Evolutionary conservation across 1,284 basidiomycete species (phyloP).

Genomic region (Fomitopsis schrenkii): DNA sequence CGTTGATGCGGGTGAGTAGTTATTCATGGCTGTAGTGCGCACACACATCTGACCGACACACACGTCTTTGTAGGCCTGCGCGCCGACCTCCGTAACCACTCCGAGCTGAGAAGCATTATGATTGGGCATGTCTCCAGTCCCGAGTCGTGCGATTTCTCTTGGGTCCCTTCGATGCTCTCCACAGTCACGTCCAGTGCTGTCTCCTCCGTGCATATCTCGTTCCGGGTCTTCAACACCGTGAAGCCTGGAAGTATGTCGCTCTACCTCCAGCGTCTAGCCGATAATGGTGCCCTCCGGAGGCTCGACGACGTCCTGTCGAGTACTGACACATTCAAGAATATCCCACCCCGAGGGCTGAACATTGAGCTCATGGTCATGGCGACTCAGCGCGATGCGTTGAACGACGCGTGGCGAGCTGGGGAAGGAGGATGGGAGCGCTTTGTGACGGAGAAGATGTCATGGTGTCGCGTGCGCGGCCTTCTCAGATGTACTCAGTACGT

Average conservation of each 20-base stretch:
- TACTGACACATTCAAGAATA: not conserved
- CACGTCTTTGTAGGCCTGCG: not conserved
- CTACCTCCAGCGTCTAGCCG: not conserved
- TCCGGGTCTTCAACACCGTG: not conserved
- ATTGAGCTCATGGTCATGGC: not conserved
- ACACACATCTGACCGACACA: not conserved
- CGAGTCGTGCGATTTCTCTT: not conserved
- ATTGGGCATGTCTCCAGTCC: not conserved
- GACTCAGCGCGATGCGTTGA: not conserved
- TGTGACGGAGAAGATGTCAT: not conserved
- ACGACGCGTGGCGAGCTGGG: not conserved
- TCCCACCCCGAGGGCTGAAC: not conserved
- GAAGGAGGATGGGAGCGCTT: not conserved
- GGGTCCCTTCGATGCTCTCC: not conserved
- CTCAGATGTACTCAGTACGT: not conserved
- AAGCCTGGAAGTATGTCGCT: not conserved
- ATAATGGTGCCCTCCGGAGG: not conserved
- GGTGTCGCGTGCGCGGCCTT: not conserved
- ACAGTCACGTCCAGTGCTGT: not conserved
- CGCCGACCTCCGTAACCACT: not conserved
- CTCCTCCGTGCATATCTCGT: not conserved
- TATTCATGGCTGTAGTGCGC: not conserved
- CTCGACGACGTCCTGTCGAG: not conserved
- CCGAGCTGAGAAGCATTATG: not conserved
- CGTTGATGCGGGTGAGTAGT: not conserved